Percentiles rank a stretch among this genome's conserved stretches.
phyloP scores from a whole-genome alignment of 345 rosid genomes.

The Gossypium sturtianum region DNA sequence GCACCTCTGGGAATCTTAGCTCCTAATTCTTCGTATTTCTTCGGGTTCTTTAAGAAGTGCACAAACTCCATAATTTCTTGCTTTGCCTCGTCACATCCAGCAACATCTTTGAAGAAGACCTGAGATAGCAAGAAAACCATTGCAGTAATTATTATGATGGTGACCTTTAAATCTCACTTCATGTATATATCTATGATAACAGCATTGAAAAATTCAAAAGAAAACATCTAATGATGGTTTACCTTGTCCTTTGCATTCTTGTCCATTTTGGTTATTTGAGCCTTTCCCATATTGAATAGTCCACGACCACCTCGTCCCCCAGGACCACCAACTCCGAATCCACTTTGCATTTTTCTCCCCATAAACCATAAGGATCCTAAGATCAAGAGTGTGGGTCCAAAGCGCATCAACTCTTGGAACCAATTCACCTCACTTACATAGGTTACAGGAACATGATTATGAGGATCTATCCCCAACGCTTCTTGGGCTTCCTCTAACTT shows the following conservation, averaged over 20 bases:
- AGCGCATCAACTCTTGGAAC: conserved; percentile 34
- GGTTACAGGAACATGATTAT: conserved; percentile 37
- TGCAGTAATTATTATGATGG: neutral
- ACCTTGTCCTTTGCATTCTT: conserved; percentile 49
- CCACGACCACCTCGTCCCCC: conserved; percentile 42
- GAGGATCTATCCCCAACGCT: conserved; percentile 39
- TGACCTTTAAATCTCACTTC: neutral
- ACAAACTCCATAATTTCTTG: conserved; percentile 55
- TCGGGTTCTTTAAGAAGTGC: conserved; percentile 56
- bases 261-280: conserved; percentile 37
- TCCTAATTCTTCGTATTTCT: conserved; percentile 44
- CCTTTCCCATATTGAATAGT: conserved; percentile 47
- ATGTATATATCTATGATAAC: neutral
- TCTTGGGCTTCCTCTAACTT: conserved; percentile 49
- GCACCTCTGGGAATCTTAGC: conserved; percentile 59
- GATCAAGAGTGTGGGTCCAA: conserved; percentile 33
- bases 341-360: conserved; percentile 32
- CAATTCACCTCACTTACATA: conserved; percentile 36
- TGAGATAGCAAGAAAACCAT: conserved; percentile 17
- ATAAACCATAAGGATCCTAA: conserved; percentile 33
- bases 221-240: neutral
- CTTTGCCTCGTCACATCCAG: conserved; percentile 61
- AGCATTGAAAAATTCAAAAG: neutral
- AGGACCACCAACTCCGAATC: conserved; percentile 41
- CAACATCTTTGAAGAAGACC: conserved; percentile 51